Percentiles rank a stretch among this genome's conserved stretches.
Conservation (phyloP, 192 early-diverging fungal genomes). For the Entomortierella chlamydospora region DNA sequence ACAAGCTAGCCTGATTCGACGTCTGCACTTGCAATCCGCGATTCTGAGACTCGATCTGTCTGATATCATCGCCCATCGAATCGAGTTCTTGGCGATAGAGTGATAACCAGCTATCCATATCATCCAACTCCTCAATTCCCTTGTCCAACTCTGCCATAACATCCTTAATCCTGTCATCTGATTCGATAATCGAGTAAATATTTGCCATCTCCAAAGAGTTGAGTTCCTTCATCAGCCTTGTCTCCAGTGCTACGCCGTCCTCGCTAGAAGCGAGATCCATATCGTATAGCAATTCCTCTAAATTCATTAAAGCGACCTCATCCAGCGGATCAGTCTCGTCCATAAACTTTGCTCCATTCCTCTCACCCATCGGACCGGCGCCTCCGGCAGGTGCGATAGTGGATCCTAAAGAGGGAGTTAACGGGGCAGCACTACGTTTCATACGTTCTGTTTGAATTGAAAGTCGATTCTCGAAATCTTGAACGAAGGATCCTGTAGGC, state of each 20-base stretch:
- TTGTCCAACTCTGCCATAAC: slow-evolving; percentile 88
- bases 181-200: slow-evolving; percentile 94
- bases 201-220: slow-evolving; percentile 91
- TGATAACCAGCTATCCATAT: slow-evolving; percentile 88
- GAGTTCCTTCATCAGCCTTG: slow-evolving; percentile 84
- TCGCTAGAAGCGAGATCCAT: slow-evolving; percentile 92
- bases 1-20: slow-evolving; percentile 86
- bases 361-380: slow-evolving; percentile 11
- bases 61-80: slow-evolving; percentile 77
- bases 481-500: slow-evolving; percentile 41
- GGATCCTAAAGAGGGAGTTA: slow-evolving; percentile 12
- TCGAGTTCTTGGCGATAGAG: slow-evolving; percentile 90
- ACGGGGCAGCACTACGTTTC: slow-evolving; percentile 34
- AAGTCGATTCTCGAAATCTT: slow-evolving; percentile 48
- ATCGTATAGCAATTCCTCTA: slow-evolving; percentile 81
- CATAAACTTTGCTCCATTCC: slow-evolving; percentile 29
- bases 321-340: slow-evolving; percentile 55
- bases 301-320: slow-evolving; percentile 77
- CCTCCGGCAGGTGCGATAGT: slow-evolving; percentile 15
- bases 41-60: slow-evolving; percentile 94
- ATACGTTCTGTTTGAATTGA: slow-evolving; percentile 49
- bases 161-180: slow-evolving; percentile 84
- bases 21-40: slow-evolving; percentile 91
- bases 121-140: slow-evolving; percentile 81
- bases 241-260: slow-evolving; percentile 89